Evolutionary conservation across 2,329 filamentous ascomycete species (phyloP), one percentile per base, ranked within the genome.

Genomic region (Lachnellula willkommii): DNA sequence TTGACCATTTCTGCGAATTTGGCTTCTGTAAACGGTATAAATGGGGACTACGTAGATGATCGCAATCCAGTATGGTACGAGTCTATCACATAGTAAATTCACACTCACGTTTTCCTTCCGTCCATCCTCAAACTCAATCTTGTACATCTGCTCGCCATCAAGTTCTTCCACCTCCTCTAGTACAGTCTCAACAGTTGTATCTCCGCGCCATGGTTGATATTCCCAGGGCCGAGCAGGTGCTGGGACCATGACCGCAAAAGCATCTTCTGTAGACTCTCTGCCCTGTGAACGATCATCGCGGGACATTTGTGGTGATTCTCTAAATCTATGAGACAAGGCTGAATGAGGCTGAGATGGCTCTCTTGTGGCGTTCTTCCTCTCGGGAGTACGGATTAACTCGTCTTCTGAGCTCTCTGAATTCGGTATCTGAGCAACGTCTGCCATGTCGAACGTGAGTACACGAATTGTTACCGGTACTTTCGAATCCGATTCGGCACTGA

Each of bases 61-160:
- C 12, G 24, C 4, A 22, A 22, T n/a, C 11, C 9, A 14, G 11
- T 11, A 28, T 6, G 5, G 28, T 28, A 6, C 5, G 24, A 15
- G 28, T 47, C 26, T 47, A 24, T 22, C 24, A 20, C 5, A 50
- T 47, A 52, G 28, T 36, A 24, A 52, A 50, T 35, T 26, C 12
- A 14, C 32, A 70, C 69, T 66, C 56, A 72, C 70, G 50, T 61
- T 55, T 49, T 67, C 64, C 54, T 63, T 56, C 48, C 55, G 64
- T 11, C 69, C 69, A 60, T 69, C 66, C 36, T 67, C 68, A 54
- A 64, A 70, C 53, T 66, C 64, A 20, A 72, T 64, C 36, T 50
- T 59, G 53, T 70, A 72, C 50, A 59, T 56, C 15, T 46, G 24
- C 28, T 63, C 43, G 8, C 61, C 63, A 52, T 62, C 50, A 11